These are phyloP conservation scores for Didymellaceae sp. DNA, from an alignment of 2,329 filamentous ascomycete genomes.

Conservation along the genomic window DNA sequence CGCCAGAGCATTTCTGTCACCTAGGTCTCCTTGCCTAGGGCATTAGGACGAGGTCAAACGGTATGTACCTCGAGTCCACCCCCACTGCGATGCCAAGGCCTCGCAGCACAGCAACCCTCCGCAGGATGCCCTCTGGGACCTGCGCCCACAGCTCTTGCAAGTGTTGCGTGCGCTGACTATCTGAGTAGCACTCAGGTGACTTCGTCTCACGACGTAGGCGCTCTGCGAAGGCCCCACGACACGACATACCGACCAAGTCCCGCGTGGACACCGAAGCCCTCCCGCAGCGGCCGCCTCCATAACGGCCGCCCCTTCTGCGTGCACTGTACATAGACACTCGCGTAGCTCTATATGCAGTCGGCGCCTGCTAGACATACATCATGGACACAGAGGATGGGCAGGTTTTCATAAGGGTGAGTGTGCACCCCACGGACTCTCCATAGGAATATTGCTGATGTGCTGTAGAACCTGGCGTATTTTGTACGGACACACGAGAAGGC, in stretches of 20 bases:
- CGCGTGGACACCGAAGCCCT: constrained; percentile 12
- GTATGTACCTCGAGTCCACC: constrained; percentile 12
- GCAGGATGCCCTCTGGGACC: constrained; percentile 8
- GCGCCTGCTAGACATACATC: constrained; percentile 34
- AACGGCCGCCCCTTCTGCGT: constrained; percentile 19
- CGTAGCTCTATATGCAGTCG: constrained; percentile 44
- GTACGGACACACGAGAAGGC: constrained; percentile 98
- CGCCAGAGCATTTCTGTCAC: constrained; percentile 33
- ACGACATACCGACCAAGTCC: constrained; percentile 25
- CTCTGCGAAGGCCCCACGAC: constrained; percentile 26
- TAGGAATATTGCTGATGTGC: constrained; percentile 37
- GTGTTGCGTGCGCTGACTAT: constrained; percentile 30
- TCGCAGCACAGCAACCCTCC: constrained; percentile 17
- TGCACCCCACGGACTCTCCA: not conserved
- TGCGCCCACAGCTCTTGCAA: constrained; percentile 9
- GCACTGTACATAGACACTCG: constrained; percentile 8
- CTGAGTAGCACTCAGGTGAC: constrained; percentile 27
- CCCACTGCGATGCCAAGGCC: constrained; percentile 26
- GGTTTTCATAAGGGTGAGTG: constrained; percentile 81
- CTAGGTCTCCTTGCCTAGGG: constrained; percentile 41
- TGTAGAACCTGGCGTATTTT: constrained; percentile 90
- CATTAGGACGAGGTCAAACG: constrained; percentile 27
- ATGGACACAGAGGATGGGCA: constrained; percentile 93
- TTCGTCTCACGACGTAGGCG: constrained; percentile 30
- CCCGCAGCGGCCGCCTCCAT: constrained; percentile 17